Conservation (phyloP, 2,329 filamentous ascomycete genomes). For the Ascocoryne sarcoides region DNA sequence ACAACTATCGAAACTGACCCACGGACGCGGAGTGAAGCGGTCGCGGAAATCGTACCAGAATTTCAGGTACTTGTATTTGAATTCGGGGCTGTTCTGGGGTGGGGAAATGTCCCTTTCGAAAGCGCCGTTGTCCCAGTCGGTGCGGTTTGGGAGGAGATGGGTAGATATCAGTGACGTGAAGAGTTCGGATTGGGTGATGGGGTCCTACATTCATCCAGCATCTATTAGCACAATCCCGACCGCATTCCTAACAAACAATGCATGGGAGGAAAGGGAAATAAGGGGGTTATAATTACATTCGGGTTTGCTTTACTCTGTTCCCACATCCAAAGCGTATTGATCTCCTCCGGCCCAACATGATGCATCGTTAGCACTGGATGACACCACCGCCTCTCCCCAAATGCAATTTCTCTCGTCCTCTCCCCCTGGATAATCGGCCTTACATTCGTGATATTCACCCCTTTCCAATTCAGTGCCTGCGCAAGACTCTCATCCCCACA, state of each 20-base stretch:
- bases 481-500: conserved; percentile 46
- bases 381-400: conserved; percentile 39
- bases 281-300: no score
- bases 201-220: not conserved
- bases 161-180: not conserved
- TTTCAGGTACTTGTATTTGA: not conserved
- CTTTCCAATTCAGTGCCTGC: conserved; percentile 38
- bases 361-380: conserved; percentile 47
- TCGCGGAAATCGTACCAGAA: not conserved
- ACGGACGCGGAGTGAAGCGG: not conserved
- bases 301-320: no score
- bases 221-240: not conserved
- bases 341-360: conserved; percentile 37
- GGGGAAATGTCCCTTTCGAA: not conserved
- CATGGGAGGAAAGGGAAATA: no score
- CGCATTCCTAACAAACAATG: not conserved
- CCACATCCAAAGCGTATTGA: not conserved
- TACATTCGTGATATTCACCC: conserved; percentile 30
- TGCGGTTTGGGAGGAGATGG: not conserved
- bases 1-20: not conserved
- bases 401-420: conserved; percentile 42
- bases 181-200: no score
- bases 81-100: not conserved
- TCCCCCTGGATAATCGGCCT: conserved; percentile 49
- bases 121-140: not conserved